Conservation (phyloP, 768 basidiomycete species). For the Coprinopsis sp. region DNA sequence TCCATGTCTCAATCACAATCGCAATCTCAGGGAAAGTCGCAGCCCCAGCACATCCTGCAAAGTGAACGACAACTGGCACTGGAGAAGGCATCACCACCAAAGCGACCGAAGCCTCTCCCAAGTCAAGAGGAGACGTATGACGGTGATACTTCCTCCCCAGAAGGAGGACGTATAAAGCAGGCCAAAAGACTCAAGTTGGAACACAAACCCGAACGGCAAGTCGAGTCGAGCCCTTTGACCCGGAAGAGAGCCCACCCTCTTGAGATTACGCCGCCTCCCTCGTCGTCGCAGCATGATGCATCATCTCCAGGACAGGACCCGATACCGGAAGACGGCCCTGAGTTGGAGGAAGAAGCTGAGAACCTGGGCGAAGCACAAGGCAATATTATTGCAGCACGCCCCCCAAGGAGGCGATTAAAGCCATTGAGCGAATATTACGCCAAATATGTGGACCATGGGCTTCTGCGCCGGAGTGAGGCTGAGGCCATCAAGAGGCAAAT, state of each 20-base stretch:
- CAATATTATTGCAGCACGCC: too few relatives aligned
- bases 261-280: not conserved
- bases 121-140: slow-evolving; percentile 12
- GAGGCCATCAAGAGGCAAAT: slow-evolving; percentile 4
- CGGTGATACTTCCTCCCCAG: slow-evolving; percentile 5
- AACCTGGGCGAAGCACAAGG: too few relatives aligned
- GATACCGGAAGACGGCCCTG: too few relatives aligned
- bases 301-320: too few relatives aligned
- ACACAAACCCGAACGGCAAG: not conserved
- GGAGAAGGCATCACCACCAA: not conserved
- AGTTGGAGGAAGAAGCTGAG: too few relatives aligned
- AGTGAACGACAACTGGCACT: not conserved
- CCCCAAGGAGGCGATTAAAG: too few relatives aligned
- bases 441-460: not conserved
- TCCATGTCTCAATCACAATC: slow-evolving; percentile 36
- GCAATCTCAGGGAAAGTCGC: slow-evolving; percentile 26
- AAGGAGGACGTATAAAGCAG: not conserved
- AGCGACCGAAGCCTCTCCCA: not conserved
- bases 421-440: not conserved
- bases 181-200: not conserved
- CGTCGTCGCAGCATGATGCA: too few relatives aligned
- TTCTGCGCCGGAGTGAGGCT: slow-evolving; percentile 9
- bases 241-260: not conserved
- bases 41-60: slow-evolving; percentile 4
- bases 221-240: not conserved